Percentiles rank a stretch among this genome's conserved stretches.
Evolutionary conservation across 495 filamentous ascomycete genomes (phyloP).

Genomic region (Oidiodendron maius): DNA sequence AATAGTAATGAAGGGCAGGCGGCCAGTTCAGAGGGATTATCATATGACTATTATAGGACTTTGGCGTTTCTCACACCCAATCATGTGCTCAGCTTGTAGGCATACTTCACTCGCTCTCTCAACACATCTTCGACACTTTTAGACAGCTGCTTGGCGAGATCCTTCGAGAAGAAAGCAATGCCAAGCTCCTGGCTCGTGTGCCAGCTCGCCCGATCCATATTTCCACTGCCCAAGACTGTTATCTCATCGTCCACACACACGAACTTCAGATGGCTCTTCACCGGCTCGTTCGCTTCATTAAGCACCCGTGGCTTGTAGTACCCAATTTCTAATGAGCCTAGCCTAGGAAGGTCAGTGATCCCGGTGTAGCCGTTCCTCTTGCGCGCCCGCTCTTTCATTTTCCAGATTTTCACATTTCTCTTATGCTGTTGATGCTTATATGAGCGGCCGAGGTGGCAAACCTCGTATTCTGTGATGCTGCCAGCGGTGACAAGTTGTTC

Average conservation of each 20-base stretch:
- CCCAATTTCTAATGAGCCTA: slow-evolving; percentile 38
- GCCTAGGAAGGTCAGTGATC: neutral
- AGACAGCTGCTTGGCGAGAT: slow-evolving; percentile 37
- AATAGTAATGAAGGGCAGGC: too few relatives aligned
- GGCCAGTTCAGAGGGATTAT: too few relatives aligned
- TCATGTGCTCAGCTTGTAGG: neutral
- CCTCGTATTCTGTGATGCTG: slow-evolving; percentile 53
- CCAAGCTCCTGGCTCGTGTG: slow-evolving; percentile 75
- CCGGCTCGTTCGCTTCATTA: slow-evolving; percentile 38
- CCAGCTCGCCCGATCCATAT: slow-evolving; percentile 73
- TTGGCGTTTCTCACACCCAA: too few relatives aligned
- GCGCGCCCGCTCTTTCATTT: neutral
- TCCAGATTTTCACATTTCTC: slow-evolving; percentile 24
- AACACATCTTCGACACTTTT: slow-evolving; percentile 35
- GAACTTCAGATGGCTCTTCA: slow-evolving; percentile 67
- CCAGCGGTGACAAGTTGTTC: slow-evolving; percentile 69
- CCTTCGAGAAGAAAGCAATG: slow-evolving; percentile 49
- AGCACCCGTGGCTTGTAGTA: slow-evolving; percentile 32
- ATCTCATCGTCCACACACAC: slow-evolving; percentile 54
- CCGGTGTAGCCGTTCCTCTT: neutral
- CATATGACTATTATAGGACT: too few relatives aligned
- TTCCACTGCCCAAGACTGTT: slow-evolving; percentile 64
- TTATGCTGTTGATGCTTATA: slow-evolving; percentile 27
- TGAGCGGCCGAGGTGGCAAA: slow-evolving; percentile 44
- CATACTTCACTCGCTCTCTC: slow-evolving; percentile 32